Evolutionary conservation across 768 basidiomycete species (phyloP).

Genomic region (Coprinellus micaceus): DNA sequence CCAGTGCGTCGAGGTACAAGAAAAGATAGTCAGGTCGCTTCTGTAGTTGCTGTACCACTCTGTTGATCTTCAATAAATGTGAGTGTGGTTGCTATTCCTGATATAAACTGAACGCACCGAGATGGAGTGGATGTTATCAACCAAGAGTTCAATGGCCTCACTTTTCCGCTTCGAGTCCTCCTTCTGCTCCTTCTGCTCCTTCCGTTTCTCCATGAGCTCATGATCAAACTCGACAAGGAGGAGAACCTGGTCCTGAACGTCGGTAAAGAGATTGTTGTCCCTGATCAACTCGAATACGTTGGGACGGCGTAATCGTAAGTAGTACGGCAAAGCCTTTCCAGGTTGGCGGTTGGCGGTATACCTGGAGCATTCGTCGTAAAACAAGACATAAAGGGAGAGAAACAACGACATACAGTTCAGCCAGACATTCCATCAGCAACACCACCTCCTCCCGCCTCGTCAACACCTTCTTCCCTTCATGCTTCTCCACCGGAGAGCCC

Average conservation of each 20-base stretch:
- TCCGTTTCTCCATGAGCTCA: slow-evolving; percentile 66
- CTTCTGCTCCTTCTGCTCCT: slow-evolving; percentile 38
- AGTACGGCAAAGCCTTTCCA: slow-evolving; percentile 89
- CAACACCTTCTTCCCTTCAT: slow-evolving; percentile 27
- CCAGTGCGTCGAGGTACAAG: slow-evolving; percentile 87
- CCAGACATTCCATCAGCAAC: slow-evolving; percentile 89
- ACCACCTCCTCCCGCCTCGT: slow-evolving; percentile 40
- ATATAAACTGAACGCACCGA: slow-evolving; percentile 55
- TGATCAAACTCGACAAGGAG: slow-evolving; percentile 93
- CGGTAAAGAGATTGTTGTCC: slow-evolving; percentile 91
- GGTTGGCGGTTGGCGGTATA: slow-evolving; percentile 87
- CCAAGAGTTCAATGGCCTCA: slow-evolving; percentile 80
- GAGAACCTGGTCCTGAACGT: slow-evolving; percentile 90
- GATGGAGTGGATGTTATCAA: slow-evolving; percentile 94
- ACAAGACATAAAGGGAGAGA: background rate
- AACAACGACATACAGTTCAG: slow-evolving; percentile 64
- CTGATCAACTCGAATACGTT: slow-evolving; percentile 94
- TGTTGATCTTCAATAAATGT: slow-evolving; percentile 53
- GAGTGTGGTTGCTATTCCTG: background rate
- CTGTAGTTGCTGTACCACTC: slow-evolving; percentile 86
- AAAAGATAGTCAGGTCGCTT: slow-evolving; percentile 78
- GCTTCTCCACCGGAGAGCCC: slow-evolving; percentile 38
- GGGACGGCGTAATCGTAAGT: slow-evolving; percentile 77
- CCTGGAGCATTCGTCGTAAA: slow-evolving; percentile 33
- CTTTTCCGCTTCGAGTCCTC: slow-evolving; percentile 37